Base-by-base conservation (phyloP, 2,329 filamentous ascomycete species). In the Sporothrix brasiliensis region DNA sequence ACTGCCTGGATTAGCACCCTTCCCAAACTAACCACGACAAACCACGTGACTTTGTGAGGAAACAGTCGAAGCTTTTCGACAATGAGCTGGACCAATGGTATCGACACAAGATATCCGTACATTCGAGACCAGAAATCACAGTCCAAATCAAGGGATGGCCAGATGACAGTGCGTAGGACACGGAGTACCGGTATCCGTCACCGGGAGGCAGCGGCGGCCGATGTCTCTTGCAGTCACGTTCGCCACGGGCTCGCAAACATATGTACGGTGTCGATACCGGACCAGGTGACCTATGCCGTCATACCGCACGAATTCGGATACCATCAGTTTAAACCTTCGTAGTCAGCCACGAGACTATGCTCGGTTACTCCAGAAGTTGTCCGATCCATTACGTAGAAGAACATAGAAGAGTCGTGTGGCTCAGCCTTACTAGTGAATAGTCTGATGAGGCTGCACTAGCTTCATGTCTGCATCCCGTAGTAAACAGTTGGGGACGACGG, bases 191-290 rank as follows among this genome's bases (percentile, higher is more conserved):
- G 39, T 2, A 5, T 2, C 39, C 21, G 11, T 11, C 21, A 13
- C 44, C 39, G 14, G 39, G 30, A 6, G 58, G 21, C n/a, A 13
- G 39, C 39, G 13, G 39, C 39, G 58, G 21, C 39, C 21, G 58
- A 63, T 13, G 58, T 63, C 21, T 16, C 39, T 27, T 16, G 5
- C 41, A 16, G 27, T 24, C 5, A 27, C 53, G 7, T 30, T 50
- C 19, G 19, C 6, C 49, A 6, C 30, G 9, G 10, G 3, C 2
- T 27, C 16, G 54, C 19, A 9, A 30, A 9, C 56, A 27, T 47
- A 47, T 13, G 39, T 63, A 63, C 39, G 27, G 58, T 63, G 58
- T 39, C 21, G n/a, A 47, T 47, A n/a, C 54, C 39, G 58, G n/a
- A 63, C 47, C n/a, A 39, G 41, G 13, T 7, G 16, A 47, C 11